Evolutionary conservation across 345 rosid genomes (phyloP).

Genomic region (Carallia pectinifolia): DNA sequence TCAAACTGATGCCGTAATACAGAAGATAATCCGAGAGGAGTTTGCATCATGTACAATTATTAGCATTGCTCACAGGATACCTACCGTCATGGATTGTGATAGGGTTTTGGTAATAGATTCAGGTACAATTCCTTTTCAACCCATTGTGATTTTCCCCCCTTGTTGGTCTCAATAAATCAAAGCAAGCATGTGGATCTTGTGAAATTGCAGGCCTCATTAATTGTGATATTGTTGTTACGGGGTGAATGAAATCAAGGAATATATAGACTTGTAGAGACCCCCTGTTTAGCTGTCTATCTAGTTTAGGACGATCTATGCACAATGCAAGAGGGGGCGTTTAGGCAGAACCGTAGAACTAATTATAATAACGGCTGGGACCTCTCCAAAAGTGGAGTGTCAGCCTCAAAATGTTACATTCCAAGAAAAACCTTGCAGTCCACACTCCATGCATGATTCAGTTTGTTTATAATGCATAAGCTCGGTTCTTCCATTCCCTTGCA

Average conservation of each 20-base stretch:
- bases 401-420: too few relatives aligned
- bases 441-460: too few relatives aligned
- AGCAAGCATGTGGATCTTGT: too few relatives aligned
- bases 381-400: too few relatives aligned
- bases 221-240: background rate
- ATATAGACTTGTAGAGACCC: background rate
- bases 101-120: conserved; percentile 84
- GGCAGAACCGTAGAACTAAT: too few relatives aligned
- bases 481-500: too few relatives aligned
- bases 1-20: conserved; percentile 80
- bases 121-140: conserved; percentile 33
- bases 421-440: too few relatives aligned
- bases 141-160: background rate
- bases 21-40: conserved; percentile 86
- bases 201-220: background rate
- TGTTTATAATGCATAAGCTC: too few relatives aligned
- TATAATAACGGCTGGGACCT: too few relatives aligned
- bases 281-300: background rate
- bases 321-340: background rate
- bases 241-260: background rate
- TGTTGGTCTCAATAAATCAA: too few relatives aligned
- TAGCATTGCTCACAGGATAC: conserved; percentile 96
- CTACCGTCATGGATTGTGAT: conserved; percentile 96
- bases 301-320: background rate
- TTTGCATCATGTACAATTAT: conserved; percentile 77